Evolutionary conservation across 1,284 basidiomycete species (phyloP).

Genomic region (Leccinum solheimii): DNA sequence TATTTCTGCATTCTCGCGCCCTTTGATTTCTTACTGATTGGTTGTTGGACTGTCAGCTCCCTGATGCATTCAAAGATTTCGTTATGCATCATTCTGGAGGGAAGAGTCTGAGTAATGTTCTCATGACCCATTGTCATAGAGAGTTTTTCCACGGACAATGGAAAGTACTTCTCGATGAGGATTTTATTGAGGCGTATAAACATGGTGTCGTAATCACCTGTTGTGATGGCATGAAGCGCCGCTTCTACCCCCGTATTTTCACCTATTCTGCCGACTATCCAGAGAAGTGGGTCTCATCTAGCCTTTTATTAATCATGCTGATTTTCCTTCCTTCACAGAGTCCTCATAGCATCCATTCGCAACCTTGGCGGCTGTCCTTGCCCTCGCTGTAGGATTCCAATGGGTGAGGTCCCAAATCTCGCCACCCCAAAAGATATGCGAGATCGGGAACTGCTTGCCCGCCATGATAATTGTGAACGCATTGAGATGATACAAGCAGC

Average conservation of each 20-base stretch:
- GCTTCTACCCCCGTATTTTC: background rate
- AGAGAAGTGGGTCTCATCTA: background rate
- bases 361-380: background rate
- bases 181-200: background rate
- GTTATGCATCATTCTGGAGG: background rate
- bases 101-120: background rate
- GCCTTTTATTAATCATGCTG: background rate
- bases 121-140: background rate
- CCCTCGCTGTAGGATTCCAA: background rate
- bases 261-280: background rate
- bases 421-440: background rate
- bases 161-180: background rate
- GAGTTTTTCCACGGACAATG: background rate
- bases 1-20: background rate
- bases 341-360: background rate
- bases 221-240: background rate
- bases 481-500: background rate
- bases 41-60: background rate
- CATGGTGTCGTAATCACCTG: background rate
- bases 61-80: background rate
- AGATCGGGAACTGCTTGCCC: background rate
- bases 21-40: background rate
- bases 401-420: background rate
- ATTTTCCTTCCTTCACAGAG: background rate
- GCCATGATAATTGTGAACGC: background rate